Evolutionary conservation across 2,329 filamentous ascomycete genomes (phyloP), one percentile per base, ranked within the genome.

Genomic region (Aureobasidium lini): DNA sequence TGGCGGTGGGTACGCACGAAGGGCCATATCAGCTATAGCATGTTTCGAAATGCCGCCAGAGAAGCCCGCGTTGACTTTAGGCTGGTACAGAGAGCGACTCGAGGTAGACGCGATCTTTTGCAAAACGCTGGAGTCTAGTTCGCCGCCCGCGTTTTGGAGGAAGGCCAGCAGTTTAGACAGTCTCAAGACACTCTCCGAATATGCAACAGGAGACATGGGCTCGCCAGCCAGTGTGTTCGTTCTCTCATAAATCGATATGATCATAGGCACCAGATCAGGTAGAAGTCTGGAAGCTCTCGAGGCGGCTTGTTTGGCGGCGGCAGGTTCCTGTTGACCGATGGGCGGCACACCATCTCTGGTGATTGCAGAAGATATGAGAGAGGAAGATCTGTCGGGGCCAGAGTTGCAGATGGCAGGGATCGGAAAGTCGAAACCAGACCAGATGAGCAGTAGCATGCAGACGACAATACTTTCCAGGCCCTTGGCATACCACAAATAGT

Each of bases 401-500:
- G 67, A 65, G 47, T 68, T 67, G 60, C 70, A 71, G 15, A 72
- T 63, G 7, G 59, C 59, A 42, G 62, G 71, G 62, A 66, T 77
- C 71, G 86, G 82, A 66, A 97, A 97, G 68, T 94, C 88, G 67
- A 93, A 79, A 4, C 86, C 88, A 37, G 87, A 83, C 89, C 91
- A 96, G 32, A 86, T 88, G 62, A 95, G 84, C 66, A 97, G 82
- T 42, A 97, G 70, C 65, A 97, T 80, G 68, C 88, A 90, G 29
- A 95, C 80, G 48, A 94, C 77, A 62, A 95, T 89, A 31, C 92
- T 85, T 70, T 99, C 95, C 18, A 99, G 79, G 1, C 90, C 92
- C 73, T 97, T 97, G 16, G 89, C 94, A 74, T 96, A 90, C 93
- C 94, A 99, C n/a, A 97, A 72, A 72, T 96, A 90, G 73, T 99